A percentile compares a stretch with the other conserved stretches of the same genome.
phyloP scores from a whole-genome alignment of 2,329 filamentous ascomycete genomes.

The Magnaporthiopsis incrustans region DNA sequence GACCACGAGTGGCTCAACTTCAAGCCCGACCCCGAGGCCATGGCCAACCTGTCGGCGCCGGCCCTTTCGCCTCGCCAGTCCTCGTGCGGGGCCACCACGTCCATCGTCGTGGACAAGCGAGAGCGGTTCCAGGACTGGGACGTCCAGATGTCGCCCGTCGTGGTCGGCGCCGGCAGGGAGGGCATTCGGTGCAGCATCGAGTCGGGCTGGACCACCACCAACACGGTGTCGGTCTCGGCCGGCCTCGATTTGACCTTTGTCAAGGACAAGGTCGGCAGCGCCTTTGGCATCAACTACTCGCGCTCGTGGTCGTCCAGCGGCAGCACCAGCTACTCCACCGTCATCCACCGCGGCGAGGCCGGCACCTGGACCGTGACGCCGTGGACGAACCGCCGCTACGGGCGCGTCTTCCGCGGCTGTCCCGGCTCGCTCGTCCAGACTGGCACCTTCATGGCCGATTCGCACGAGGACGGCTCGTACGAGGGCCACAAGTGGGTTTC shows the following conservation, averaged over 20 bases:
- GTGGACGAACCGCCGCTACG: neutral
- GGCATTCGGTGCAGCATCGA: neutral
- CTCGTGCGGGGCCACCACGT: neutral
- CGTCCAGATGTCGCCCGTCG: slow-evolving; percentile 9
- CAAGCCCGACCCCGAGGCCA: neutral
- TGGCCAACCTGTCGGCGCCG: neutral
- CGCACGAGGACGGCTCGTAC: slow-evolving; percentile 5
- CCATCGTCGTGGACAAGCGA: neutral
- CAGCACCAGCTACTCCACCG: neutral
- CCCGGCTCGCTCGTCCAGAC: neutral
- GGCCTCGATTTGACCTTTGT: neutral
- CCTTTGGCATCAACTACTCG: neutral
- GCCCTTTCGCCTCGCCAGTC: neutral
- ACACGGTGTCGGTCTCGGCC: neutral
- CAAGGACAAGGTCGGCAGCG: neutral
- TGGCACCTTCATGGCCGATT: neutral
- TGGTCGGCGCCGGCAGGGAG: neutral
- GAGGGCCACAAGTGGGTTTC: slow-evolving; percentile 4
- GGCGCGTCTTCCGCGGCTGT: neutral
- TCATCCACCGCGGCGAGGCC: neutral
- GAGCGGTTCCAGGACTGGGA: slow-evolving; percentile 8
- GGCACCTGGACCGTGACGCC: neutral
- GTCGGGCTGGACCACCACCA: neutral
- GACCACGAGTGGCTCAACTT: neutral
- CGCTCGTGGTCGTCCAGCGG: neutral